These are phyloP conservation scores for Tricholoma hemisulphureum DNA, from an alignment of 768 basidiomycete species.

Conservation along the genomic window DNA sequence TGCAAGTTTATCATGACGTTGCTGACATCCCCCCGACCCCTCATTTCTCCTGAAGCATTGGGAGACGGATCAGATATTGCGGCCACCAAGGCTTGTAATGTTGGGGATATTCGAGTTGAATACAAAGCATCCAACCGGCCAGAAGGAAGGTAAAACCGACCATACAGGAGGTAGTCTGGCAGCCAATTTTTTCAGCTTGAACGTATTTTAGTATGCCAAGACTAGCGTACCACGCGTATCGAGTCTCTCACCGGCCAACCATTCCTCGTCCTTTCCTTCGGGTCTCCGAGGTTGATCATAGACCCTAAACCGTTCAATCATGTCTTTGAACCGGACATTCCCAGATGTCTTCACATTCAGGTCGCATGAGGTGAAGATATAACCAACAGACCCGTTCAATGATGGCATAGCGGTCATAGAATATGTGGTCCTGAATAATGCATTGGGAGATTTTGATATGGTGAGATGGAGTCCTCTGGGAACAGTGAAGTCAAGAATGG, in stretches of 20 bases:
- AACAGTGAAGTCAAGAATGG: conserved; percentile 88
- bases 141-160: conserved; percentile 86
- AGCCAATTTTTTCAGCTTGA: conserved; percentile 7
- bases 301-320: conserved; percentile 85
- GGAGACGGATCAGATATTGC: conserved; percentile 82
- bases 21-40: conserved; percentile 50
- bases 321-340: conserved; percentile 79
- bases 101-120: conserved; percentile 75
- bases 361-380: conserved; percentile 89
- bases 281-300: conserved; percentile 81
- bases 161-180: conserved; percentile 90
- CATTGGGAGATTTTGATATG: conserved; percentile 85
- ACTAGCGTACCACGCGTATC: conserved; percentile 64
- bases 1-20: conserved; percentile 84
- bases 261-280: conserved; percentile 75
- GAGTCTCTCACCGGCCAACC: conserved; percentile 76
- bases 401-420: conserved; percentile 92
- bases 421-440: conserved; percentile 86
- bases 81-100: conserved; percentile 78
- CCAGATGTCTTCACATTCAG: conserved; percentile 69
- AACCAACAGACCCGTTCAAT: conserved; percentile 88
- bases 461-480: conserved; percentile 78
- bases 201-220: conserved; percentile 11
- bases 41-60: conserved; percentile 41
- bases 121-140: conserved; percentile 88